A percentile compares a stretch with the other conserved stretches of the same genome.
These are phyloP conservation scores for Paracoccidioides lutzii DNA, from an alignment of 2,329 filamentous ascomycete species.

Conservation along the genomic window DNA sequence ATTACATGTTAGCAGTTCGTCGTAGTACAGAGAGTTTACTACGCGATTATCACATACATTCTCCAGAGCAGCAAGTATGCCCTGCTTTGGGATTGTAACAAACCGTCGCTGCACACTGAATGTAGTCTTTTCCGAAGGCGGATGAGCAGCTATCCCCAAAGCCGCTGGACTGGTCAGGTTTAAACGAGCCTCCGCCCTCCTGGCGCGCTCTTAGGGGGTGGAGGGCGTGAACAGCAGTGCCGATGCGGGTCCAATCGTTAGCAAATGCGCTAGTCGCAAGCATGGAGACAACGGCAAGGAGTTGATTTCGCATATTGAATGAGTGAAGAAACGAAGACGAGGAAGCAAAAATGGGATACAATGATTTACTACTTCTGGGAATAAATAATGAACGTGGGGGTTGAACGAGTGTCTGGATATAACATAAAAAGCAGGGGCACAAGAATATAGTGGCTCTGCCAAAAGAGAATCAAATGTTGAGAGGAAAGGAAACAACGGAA, in stretches of 20 bases:
- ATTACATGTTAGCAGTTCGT: neutral
- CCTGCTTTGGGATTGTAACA: slow-evolving; percentile 12
- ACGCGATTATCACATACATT: slow-evolving; percentile 9
- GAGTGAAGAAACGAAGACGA: neutral
- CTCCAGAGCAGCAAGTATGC: slow-evolving; percentile 14
- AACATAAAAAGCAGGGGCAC: neutral
- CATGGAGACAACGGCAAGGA: slow-evolving; percentile 4
- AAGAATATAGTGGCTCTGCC: neutral
- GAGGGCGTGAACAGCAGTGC: neutral
- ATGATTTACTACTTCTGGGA: neutral
- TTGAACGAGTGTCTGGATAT: neutral
- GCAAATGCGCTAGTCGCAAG: slow-evolving; percentile 2
- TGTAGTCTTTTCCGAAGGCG: slow-evolving; percentile 11
- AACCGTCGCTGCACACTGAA: slow-evolving; percentile 8
- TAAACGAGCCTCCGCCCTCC: slow-evolving; percentile 5
- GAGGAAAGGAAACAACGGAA: neutral
- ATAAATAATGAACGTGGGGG: neutral
- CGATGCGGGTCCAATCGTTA: slow-evolving; percentile 1
- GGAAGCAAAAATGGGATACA: neutral
- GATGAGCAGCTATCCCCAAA: slow-evolving; percentile 7
- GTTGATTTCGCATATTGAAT: slow-evolving; percentile 4
- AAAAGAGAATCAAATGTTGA: neutral
- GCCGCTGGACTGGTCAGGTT: slow-evolving; percentile 4
- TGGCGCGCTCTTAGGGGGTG: slow-evolving; percentile 1
- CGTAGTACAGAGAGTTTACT: neutral